Percentiles rank a stretch among this genome's conserved stretches.
Conservation (phyloP, 2,329 filamentous ascomycete genomes). For the Penicillium sp. region DNA sequence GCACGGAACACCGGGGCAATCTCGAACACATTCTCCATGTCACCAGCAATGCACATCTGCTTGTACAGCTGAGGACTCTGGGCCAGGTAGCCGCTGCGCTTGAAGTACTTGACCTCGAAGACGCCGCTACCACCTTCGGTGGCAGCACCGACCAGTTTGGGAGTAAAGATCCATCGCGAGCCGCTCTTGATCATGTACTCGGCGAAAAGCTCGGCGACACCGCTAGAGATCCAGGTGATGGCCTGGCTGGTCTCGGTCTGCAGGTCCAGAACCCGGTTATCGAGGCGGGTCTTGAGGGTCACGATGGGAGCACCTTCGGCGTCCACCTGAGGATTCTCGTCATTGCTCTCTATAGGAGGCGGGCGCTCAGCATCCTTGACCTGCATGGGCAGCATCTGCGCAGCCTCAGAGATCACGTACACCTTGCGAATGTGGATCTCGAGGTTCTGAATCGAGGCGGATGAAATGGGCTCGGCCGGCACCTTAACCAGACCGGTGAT, state of each 20-base stretch:
- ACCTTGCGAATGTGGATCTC: constrained; percentile 87
- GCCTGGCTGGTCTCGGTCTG: constrained; percentile 87
- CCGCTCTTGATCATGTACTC: constrained; percentile 71
- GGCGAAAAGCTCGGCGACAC: constrained; percentile 65
- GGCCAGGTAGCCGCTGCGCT: constrained; percentile 66
- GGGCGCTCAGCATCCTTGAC: constrained; percentile 51
- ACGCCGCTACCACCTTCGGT: constrained; percentile 92
- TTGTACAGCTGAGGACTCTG: constrained; percentile 64
- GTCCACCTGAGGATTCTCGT: constrained; percentile 48
- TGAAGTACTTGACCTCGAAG: constrained; percentile 87
- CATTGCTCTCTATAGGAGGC: constrained; percentile 38
- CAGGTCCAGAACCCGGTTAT: constrained; percentile 91
- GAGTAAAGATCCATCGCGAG: constrained; percentile 82
- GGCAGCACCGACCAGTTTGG: constrained; percentile 81
- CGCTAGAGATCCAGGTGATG: constrained; percentile 67
- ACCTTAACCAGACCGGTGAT: constrained; percentile 78
- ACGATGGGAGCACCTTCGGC: constrained; percentile 62
- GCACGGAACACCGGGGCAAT: constrained; percentile 64
- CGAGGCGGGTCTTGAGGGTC: constrained; percentile 75
- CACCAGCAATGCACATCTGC: constrained; percentile 63
- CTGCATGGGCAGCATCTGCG: constrained; percentile 58
- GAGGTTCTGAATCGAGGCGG: constrained; percentile 69
- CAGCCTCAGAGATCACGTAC: constrained; percentile 67
- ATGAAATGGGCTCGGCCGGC: constrained; percentile 83
- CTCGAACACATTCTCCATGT: constrained; percentile 61